Evolutionary conservation across 148 eudicot genomes (phyloP), one percentile per base, ranked within the genome.

Genomic region (Chenopodium berlandieri): DNA sequence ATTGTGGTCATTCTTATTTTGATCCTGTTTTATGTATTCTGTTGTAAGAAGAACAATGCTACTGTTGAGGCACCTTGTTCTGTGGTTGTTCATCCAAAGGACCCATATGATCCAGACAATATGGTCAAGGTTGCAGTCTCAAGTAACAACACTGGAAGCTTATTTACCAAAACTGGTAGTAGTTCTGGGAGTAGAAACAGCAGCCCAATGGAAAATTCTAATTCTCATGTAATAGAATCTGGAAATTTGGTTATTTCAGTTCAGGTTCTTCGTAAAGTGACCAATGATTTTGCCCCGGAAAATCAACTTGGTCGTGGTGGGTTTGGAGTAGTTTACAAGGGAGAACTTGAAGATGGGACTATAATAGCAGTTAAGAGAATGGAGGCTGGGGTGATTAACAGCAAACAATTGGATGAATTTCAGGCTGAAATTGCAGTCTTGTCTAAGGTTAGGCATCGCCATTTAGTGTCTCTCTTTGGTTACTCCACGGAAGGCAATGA

Each of bases 251-350:
- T 87, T 27, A 86, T 91, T 66, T 89, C 97, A 14, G 89, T 87
- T 78, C 90, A 93, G 64, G 84, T 87, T 65, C 92, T 91, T 79
- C 88, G 90, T 2, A 86, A 88, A 72, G 92, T 85, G 30, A 93
- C 95, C 10, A 83, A 91, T 58, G 86, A 91, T 73, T 93, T 93
- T 84, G 76, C 89, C 1, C 62, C 81, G 12, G 89, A 90, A 78
- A 91, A 93, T 78, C 90, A 88, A 83, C 90, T 93, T 2, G 97
- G 97, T 1, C 93, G 92, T 66, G 97, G 97, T 37, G 97, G 97
- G 27, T 93, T 93, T 84, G 97, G 97, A 17, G 87, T 78, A 4
- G 97, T 93, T 75, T 91, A 93, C 64, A 89, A 87, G 79, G 97
- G 97, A 0, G 91, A 83, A 77, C 86, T 90, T 13, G 86, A 84